Evolutionary conservation across 805 yeast species (phyloP).

Genomic region (Lipomyces kockii): DNA sequence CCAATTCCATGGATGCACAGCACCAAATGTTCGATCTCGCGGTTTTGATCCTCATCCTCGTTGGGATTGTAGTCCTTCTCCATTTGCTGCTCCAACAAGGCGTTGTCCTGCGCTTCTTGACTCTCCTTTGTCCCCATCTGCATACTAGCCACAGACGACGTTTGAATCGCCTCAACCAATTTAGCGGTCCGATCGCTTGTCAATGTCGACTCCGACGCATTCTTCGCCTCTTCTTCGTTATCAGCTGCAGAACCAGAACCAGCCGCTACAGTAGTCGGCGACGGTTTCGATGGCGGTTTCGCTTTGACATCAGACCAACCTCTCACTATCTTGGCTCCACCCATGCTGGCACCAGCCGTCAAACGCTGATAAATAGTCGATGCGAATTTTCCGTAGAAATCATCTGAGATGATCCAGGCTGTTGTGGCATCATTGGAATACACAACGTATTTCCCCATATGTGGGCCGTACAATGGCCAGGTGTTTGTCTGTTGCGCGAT

Average conservation of each 20-base stretch:
- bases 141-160: not conserved
- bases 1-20: slow-evolving; percentile 97
- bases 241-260: slow-evolving; percentile 6
- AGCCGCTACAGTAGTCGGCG: slow-evolving; percentile 7
- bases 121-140: slow-evolving; percentile 14
- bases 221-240: slow-evolving; percentile 7
- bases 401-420: slow-evolving; percentile 40
- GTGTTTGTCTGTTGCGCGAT: slow-evolving; percentile 18
- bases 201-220: not conserved
- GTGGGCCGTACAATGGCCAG: slow-evolving; percentile 38
- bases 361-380: slow-evolving; percentile 34
- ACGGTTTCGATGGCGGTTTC: slow-evolving; percentile 8
- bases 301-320: slow-evolving; percentile 37
- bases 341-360: slow-evolving; percentile 37
- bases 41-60: slow-evolving; percentile 31
- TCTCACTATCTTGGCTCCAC: slow-evolving; percentile 40
- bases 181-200: slow-evolving; percentile 13
- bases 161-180: slow-evolving; percentile 16
- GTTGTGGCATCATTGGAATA: slow-evolving; percentile 35
- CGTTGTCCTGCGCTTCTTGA: slow-evolving; percentile 23
- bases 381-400: slow-evolving; percentile 37
- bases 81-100: slow-evolving; percentile 39
- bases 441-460: slow-evolving; percentile 39
- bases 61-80: slow-evolving; percentile 39
- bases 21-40: slow-evolving; percentile 65